Evolutionary conservation across 2,329 filamentous ascomycete genomes (phyloP), one percentile per base, ranked within the genome.

Genomic region (Triangularia setosa): DNA sequence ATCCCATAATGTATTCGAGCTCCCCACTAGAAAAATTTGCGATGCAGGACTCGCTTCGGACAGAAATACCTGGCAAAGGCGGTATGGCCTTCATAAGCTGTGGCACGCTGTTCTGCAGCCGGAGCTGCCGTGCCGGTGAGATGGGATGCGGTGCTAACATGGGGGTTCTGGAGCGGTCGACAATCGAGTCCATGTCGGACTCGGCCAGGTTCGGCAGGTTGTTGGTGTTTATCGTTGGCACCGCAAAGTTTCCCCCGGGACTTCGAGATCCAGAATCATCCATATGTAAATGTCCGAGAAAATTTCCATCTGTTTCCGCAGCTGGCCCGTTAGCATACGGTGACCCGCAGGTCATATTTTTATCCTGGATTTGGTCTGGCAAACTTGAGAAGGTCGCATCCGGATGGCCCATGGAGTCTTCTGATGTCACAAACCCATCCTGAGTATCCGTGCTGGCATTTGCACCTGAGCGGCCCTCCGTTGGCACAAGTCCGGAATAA

Each of bases 51-150:
- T 65, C 64, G 56, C 63, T 67, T 25, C 44, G 58, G n/a, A 48
- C 44, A 12, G 64, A 54, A n/a, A 57, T 48, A 59, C 58, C 55
- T 3, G 82, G 81, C 7, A 84, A 68, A 14, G 79, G 75, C 14
- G 83, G 83, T 52, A 84, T 68, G 23, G 79, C 78, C 69, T 85
- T 84, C 81, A 84, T 84, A 14, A 84, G 72, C 48, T 79, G 78
- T 6, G 82, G 80, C 60, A 82, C 80, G 66, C 80, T 83, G 66
- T 80, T 81, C 64, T 80, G 81, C 44, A 81, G 74, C 60, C 76
- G 79, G 18, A 83, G 74, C 66, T 79, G 75, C 27, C 76, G 75
- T 33, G 74, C 75, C 33, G 81, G 79, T 16, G 81, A 84, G 3
- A 83, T 79, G 14, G 81, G 81, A 55, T 80, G 77, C n/a, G 81